Evolutionary conservation across 768 basidiomycete genomes (phyloP).

Genomic region (Auricularia sp.): DNA sequence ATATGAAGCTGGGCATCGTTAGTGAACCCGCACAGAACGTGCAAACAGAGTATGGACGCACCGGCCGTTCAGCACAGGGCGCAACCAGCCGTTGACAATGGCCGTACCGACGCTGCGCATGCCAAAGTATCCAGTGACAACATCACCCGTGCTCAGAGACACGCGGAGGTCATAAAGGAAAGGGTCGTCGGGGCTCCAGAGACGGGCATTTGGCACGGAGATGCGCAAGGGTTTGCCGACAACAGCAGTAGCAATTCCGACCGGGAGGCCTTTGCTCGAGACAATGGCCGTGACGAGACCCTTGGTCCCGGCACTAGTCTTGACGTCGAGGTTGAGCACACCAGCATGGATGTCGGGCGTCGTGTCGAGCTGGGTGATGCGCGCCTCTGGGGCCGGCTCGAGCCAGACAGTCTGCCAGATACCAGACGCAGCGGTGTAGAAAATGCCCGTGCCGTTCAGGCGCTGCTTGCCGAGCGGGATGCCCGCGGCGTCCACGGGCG

Average conservation of each 20-base stretch:
- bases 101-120: slow-evolving; percentile 1
- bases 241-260: not conserved
- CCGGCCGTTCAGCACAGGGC: slow-evolving; percentile 1
- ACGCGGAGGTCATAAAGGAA: slow-evolving; percentile 1
- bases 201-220: not conserved
- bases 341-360: not conserved
- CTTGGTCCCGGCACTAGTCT: not conserved
- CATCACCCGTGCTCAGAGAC: not conserved
- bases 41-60: not conserved
- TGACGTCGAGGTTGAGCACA: not conserved
- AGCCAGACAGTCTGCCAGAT: slow-evolving; percentile 3
- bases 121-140: not conserved
- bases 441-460: not conserved
- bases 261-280: not conserved
- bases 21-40: not conserved
- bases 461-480: slow-evolving; percentile 1
- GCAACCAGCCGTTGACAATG: not conserved
- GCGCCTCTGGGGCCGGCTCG: not conserved
- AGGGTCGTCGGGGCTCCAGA: slow-evolving; percentile 2
- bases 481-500: not conserved
- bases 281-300: not conserved
- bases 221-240: not conserved
- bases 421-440: not conserved
- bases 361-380: not conserved
- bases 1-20: not conserved